These are phyloP conservation scores for Chytriomyces hyalinus DNA, from an alignment of 192 early-diverging fungal genomes.

Conservation along the genomic window DNA sequence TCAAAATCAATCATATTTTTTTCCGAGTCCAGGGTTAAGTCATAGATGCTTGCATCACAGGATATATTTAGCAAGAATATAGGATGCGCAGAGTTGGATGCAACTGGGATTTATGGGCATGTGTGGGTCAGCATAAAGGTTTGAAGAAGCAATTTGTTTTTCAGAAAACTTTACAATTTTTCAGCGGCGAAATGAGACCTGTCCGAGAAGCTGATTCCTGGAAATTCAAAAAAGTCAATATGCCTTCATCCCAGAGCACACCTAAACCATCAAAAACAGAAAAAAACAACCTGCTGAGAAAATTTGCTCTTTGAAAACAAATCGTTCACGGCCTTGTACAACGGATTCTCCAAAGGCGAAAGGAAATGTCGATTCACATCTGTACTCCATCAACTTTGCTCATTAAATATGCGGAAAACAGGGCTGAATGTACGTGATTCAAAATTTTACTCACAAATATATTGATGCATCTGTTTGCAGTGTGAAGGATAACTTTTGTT, in stretches of 20 bases:
- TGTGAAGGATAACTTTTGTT: background rate
- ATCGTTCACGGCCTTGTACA: slow-evolving; percentile 51
- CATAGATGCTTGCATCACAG: slow-evolving; percentile 52
- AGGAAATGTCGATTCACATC: slow-evolving; percentile 60
- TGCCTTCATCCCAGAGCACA: background rate
- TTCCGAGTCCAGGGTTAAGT: slow-evolving; percentile 60
- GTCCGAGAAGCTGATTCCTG: background rate
- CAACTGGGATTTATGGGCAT: background rate
- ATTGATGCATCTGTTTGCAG: slow-evolving; percentile 55
- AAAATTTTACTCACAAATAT: slow-evolving; percentile 51
- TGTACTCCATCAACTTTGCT: slow-evolving; percentile 6
- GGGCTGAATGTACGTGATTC: background rate
- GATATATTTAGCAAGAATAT: slow-evolving; percentile 60
- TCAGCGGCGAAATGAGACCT: background rate
- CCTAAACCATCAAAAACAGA: slow-evolving; percentile 15
- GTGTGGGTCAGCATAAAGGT: background rate
- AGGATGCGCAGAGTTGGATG: slow-evolving; percentile 40
- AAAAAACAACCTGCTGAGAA: slow-evolving; percentile 25
- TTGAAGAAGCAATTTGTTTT: background rate
- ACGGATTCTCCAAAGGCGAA: slow-evolving; percentile 24
- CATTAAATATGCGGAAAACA: background rate
- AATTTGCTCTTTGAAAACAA: slow-evolving; percentile 45
- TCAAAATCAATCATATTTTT: slow-evolving; percentile 62
- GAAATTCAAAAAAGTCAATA: background rate
- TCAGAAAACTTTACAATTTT: background rate